These are phyloP conservation scores for Phytopythium ostracodes DNA, from an alignment of 352 stramenopile genomes.

Conservation along the genomic window DNA sequence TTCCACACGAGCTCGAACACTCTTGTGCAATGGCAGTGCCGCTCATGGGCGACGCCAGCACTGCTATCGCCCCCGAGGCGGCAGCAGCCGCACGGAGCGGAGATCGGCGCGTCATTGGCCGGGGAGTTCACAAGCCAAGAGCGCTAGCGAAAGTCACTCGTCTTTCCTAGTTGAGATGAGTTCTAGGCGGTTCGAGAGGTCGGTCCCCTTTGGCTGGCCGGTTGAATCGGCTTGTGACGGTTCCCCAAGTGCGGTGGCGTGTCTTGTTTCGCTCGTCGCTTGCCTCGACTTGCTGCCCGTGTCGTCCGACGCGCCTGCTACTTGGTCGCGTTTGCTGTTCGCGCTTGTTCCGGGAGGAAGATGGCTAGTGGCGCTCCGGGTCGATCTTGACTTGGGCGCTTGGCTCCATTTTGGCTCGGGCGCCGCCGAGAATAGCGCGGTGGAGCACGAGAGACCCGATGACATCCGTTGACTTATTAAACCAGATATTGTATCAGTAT, in stretches of 20 bases:
- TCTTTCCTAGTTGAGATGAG: background rate
- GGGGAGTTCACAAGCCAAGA: no score
- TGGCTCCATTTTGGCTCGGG: background rate
- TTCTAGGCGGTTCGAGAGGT: no score
- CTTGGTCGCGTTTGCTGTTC: slow-evolving; percentile 3
- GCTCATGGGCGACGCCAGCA: slow-evolving; percentile 12
- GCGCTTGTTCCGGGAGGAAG: slow-evolving; percentile 1
- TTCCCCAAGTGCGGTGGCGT: background rate
- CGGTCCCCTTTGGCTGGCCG: background rate
- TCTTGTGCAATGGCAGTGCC: slow-evolving; percentile 23
- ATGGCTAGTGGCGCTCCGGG: slow-evolving; percentile 7
- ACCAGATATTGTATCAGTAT: rapidly evolving
- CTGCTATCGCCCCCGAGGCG: background rate
- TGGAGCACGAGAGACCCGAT: background rate
- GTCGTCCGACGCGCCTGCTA: background rate
- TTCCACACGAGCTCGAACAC: slow-evolving; percentile 76
- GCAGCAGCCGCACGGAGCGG: slow-evolving; percentile 1
- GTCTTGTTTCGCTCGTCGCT: background rate
- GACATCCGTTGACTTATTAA: background rate
- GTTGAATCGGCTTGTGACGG: slow-evolving; percentile 1
- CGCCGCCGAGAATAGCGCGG: background rate
- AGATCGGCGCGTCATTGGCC: background rate
- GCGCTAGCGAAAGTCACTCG: background rate
- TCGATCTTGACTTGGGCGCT: background rate
- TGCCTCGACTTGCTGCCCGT: background rate